phyloP scores from a whole-genome alignment of 2,329 filamentous ascomycete species.

The Aspergillus fumigatus region DNA sequence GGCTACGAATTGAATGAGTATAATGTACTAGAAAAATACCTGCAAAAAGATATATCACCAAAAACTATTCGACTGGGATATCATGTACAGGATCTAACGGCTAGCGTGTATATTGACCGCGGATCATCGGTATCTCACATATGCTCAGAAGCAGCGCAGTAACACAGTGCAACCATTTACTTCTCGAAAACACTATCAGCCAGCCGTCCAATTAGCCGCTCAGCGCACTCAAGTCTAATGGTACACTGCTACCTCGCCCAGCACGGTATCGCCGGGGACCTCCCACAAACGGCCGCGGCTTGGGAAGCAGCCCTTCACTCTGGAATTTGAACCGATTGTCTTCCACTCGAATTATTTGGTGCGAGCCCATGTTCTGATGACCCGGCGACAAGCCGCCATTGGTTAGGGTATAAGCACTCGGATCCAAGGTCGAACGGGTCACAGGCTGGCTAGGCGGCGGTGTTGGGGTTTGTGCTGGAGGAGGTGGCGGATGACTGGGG shows the following conservation, averaged over 20 bases:
- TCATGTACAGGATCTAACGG: background rate
- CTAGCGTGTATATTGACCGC: background rate
- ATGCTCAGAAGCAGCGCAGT: background rate
- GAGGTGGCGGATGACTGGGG: slow-evolving; percentile 41
- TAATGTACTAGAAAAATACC: background rate
- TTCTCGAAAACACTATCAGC: background rate
- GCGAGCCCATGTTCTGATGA: slow-evolving; percentile 20
- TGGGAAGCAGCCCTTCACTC: slow-evolving; percentile 73
- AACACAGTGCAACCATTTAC: background rate
- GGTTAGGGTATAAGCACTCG: slow-evolving; percentile 69
- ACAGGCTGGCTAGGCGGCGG: slow-evolving; percentile 38
- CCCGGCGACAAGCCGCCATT: slow-evolving; percentile 50
- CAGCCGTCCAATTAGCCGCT: slow-evolving; percentile 21
- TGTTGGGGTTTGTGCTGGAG: slow-evolving; percentile 39
- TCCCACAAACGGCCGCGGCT: slow-evolving; percentile 75
- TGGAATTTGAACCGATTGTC: slow-evolving; percentile 86
- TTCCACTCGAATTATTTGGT: slow-evolving; percentile 54
- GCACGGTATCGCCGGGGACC: slow-evolving; percentile 76
- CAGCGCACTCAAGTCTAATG: slow-evolving; percentile 65
- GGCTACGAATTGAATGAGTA: background rate
- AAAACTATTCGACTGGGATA: background rate
- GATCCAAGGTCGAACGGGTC: slow-evolving; percentile 63
- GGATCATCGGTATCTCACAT: background rate
- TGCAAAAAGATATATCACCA: background rate
- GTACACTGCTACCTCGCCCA: slow-evolving; percentile 88